Evolutionary conservation across 208 protist species (phyloP).

Genomic region (Novymonas esmeraldas): DNA sequence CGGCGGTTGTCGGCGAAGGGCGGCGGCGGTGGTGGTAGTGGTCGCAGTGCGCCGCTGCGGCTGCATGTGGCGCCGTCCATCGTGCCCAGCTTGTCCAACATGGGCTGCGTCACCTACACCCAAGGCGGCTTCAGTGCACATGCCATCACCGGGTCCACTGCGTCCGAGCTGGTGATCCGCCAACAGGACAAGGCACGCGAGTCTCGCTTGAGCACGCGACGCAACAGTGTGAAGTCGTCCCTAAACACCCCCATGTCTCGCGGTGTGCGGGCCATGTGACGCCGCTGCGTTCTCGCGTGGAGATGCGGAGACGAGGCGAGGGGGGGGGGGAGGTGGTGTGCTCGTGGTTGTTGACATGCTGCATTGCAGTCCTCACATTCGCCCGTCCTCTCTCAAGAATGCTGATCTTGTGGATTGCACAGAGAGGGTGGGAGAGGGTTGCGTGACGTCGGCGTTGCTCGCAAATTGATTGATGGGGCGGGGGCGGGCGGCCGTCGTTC

Average conservation of each 20-base stretch:
- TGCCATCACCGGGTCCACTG: conserved; percentile 7
- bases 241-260: conserved; percentile 2
- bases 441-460: too few relatives aligned
- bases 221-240: background rate
- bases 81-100: conserved; percentile 19
- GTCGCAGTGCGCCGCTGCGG: background rate
- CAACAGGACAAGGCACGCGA: conserved; percentile 9
- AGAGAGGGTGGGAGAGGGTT: too few relatives aligned
- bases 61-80: conserved; percentile 5
- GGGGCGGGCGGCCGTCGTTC: too few relatives aligned
- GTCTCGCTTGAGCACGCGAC: conserved; percentile 3
- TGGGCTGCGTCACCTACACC: conserved; percentile 8
- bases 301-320: too few relatives aligned
- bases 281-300: too few relatives aligned
- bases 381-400: too few relatives aligned
- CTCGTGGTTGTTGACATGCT: too few relatives aligned
- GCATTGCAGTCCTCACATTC: too few relatives aligned
- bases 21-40: background rate
- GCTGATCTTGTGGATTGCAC: too few relatives aligned
- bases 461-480: too few relatives aligned
- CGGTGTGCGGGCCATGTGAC: conserved; percentile 3
- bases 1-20: background rate
- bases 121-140: conserved; percentile 15
- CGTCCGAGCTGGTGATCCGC: conserved; percentile 1
- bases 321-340: too few relatives aligned